These are phyloP conservation scores for Styphnolobium japonicum DNA, from an alignment of 306 rosid genomes.

Conservation along the genomic window DNA sequence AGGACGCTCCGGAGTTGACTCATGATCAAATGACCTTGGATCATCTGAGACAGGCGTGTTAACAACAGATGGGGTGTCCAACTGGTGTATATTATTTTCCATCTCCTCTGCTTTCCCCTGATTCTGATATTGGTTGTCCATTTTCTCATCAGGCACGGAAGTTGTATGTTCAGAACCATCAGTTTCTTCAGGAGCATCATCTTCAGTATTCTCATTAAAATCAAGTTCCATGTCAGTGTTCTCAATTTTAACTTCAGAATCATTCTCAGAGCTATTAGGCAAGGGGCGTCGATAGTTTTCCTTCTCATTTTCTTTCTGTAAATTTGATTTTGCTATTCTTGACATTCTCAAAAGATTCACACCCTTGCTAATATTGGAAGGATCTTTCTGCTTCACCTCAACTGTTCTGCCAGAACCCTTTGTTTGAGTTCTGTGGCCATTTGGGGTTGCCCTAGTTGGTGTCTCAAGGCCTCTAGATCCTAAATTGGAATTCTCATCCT, in stretches of 20 bases:
- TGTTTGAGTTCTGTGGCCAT: conserved; percentile 58
- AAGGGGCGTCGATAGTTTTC: conserved; percentile 90
- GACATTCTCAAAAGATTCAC: conserved; percentile 90
- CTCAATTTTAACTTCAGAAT: conserved; percentile 91
- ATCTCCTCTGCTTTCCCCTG: conserved; percentile 58
- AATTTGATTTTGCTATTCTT: conserved; percentile 83
- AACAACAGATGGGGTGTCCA: conserved; percentile 48
- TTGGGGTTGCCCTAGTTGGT: conserved; percentile 71
- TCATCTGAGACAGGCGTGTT: conserved; percentile 48
- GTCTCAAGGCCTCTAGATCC: conserved; percentile 65
- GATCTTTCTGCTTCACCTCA: conserved; percentile 66
- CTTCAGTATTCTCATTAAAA: conserved; percentile 85
- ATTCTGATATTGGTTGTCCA: conserved; percentile 40
- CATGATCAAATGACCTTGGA: conserved; percentile 52
- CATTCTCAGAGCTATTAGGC: conserved; percentile 64
- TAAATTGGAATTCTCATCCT: conserved; percentile 66
- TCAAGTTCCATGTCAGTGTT: conserved; percentile 98
- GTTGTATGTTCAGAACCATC: conserved; percentile 59
- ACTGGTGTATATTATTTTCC: conserved; percentile 42
- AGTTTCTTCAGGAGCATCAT: conserved; percentile 72
- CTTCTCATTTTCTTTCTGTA: conserved; percentile 94
- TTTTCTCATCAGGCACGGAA: conserved; percentile 48
- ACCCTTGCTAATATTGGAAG: conserved; percentile 55
- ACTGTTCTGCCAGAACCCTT: conserved; percentile 66
- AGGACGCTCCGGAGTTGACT: conserved; percentile 56